Conservation (phyloP, 768 basidiomycete species). For the Auricularia cornea region DNA sequence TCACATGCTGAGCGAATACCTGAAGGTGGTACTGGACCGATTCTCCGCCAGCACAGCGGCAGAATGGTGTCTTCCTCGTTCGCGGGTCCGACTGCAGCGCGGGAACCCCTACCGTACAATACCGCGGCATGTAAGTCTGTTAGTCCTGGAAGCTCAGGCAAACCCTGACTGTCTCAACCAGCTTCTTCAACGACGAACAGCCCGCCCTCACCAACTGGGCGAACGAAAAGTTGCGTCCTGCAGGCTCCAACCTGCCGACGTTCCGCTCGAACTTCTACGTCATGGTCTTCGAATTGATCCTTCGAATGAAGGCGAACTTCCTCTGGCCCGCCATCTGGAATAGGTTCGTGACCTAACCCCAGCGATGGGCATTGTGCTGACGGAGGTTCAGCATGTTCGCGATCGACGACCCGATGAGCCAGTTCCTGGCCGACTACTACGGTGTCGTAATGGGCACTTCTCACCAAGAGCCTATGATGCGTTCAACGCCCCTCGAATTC, state of each 20-base stretch:
- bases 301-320: constrained; percentile 61
- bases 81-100: constrained; percentile 29
- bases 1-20: background rate
- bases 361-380: no score
- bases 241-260: constrained; percentile 53
- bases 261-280: constrained; percentile 51
- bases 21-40: constrained; percentile 57
- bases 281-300: constrained; percentile 41
- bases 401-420: constrained; percentile 53
- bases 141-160: background rate
- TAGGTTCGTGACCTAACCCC: constrained; percentile 14
- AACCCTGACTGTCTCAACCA: background rate
- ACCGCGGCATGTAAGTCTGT: constrained; percentile 43
- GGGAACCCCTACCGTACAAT: constrained; percentile 59
- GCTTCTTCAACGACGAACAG: constrained; percentile 68
- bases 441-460: constrained; percentile 63
- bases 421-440: constrained; percentile 52
- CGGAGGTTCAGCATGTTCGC: constrained; percentile 32
- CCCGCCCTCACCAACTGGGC: constrained; percentile 68
- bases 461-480: constrained; percentile 70
- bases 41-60: constrained; percentile 43
- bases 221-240: constrained; percentile 39
- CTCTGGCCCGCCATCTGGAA: constrained; percentile 46
- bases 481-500: constrained; percentile 65
- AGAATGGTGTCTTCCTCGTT: constrained; percentile 36